phyloP scores from a whole-genome alignment of 345 rosid species.

The Sisymbrium irio region DNA sequence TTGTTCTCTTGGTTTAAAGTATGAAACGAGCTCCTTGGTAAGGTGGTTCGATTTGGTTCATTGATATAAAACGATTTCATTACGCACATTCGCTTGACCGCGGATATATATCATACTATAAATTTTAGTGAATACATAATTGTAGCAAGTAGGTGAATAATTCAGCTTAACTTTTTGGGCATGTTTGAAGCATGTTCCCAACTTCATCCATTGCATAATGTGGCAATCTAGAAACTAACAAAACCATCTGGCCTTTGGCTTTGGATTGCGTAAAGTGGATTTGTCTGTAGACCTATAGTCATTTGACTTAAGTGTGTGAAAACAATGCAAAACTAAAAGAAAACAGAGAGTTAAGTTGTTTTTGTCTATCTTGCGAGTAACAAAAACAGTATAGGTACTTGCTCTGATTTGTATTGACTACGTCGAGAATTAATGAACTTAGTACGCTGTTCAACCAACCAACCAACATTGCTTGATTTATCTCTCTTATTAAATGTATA shows the following conservation, averaged over 20 bases:
- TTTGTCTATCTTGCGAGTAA: slow-evolving; percentile 6
- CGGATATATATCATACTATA: neutral
- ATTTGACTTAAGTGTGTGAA: slow-evolving; percentile 9
- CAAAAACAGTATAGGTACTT: slow-evolving; percentile 17
- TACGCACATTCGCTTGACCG: neutral
- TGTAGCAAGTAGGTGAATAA: neutral
- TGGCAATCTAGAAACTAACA: slow-evolving; percentile 24
- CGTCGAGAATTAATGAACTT: slow-evolving; percentile 9
- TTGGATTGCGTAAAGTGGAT: slow-evolving; percentile 33
- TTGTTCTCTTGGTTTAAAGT: neutral
- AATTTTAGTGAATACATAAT: neutral
- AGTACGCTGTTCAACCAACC: slow-evolving; percentile 22
- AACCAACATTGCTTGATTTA: slow-evolving; percentile 14
- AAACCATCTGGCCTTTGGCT: slow-evolving; percentile 10
- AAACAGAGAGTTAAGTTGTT: neutral
- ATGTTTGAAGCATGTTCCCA: slow-evolving; percentile 37
- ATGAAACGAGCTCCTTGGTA: neutral
- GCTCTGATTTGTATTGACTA: slow-evolving; percentile 3
- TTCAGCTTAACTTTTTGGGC: slow-evolving; percentile 10
- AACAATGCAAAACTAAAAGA: neutral
- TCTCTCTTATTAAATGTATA: neutral
- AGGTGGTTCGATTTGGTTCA: neutral
- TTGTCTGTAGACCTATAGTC: slow-evolving; percentile 12
- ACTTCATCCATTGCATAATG: slow-evolving; percentile 7
- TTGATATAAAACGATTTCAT: neutral